phyloP scores from a whole-genome alignment of 495 filamentous ascomycete genomes.

The Penicillium nucicola region DNA sequence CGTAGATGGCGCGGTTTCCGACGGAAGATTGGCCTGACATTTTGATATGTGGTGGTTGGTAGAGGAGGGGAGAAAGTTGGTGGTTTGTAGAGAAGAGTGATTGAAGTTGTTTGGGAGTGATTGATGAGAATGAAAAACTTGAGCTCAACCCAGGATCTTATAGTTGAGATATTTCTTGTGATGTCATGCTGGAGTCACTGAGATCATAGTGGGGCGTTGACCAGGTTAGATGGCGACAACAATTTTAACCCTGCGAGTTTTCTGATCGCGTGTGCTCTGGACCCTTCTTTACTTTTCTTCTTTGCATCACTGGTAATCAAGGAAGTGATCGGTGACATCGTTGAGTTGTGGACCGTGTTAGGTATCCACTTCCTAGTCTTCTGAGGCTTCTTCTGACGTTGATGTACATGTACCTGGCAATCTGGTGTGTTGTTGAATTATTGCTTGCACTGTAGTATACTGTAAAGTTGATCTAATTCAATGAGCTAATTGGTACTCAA shows the following conservation, averaged over 20 bases:
- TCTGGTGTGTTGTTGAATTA: too few species aligned
- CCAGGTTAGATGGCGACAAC: conserved; percentile 11
- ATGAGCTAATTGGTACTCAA: background rate
- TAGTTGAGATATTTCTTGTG: conserved; percentile 18
- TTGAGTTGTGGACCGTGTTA: background rate
- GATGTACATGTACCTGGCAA: background rate
- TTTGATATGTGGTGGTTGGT: conserved; percentile 5
- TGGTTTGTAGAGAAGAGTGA: background rate
- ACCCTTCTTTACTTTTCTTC: conserved; percentile 3
- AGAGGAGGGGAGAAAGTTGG: background rate
- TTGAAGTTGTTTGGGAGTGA: background rate
- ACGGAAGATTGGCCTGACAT: conserved; percentile 48
- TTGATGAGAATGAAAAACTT: background rate
- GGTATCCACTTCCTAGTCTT: conserved; percentile 12
- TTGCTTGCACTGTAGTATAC: too few species aligned
- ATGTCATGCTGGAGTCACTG: conserved; percentile 38
- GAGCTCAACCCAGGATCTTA: conserved; percentile 10
- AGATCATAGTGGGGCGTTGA: conserved; percentile 33
- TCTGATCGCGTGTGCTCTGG: conserved; percentile 9
- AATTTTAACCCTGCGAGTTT: background rate
- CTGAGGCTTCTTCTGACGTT: background rate
- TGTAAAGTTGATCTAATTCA: too few species aligned
- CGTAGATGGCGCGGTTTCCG: conserved; percentile 52
- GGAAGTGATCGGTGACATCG: conserved; percentile 19
- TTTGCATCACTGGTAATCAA: conserved; percentile 14